These are phyloP conservation scores for Leccinum subgranulosum DNA, from an alignment of 768 basidiomycete genomes.

Conservation along the genomic window DNA sequence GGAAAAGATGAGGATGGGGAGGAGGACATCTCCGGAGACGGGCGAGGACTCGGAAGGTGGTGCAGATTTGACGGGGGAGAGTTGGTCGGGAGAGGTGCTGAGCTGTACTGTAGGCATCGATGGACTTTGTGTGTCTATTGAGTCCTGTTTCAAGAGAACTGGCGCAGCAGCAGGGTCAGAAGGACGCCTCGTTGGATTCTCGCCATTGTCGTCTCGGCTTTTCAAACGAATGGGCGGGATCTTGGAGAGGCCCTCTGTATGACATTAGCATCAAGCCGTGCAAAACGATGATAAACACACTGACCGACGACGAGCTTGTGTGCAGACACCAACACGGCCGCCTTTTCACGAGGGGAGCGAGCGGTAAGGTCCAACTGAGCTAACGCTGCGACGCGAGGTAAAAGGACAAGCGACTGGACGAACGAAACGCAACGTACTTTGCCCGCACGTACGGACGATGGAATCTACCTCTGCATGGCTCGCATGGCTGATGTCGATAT, in stretches of 20 bases:
- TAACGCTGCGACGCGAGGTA: slow-evolving; percentile 41
- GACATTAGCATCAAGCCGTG: not conserved
- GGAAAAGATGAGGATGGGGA: slow-evolving; percentile 91
- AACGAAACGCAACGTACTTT: slow-evolving; percentile 49
- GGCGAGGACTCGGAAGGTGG: slow-evolving; percentile 37
- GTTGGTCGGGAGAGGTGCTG: slow-evolving; percentile 3
- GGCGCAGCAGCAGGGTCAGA: slow-evolving; percentile 1
- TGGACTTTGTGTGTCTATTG: not conserved
- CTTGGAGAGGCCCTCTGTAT: slow-evolving; percentile 67
- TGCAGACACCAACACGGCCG: slow-evolving; percentile 72
- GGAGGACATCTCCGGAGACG: slow-evolving; percentile 83
- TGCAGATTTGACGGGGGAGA: slow-evolving; percentile 1
- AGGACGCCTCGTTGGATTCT: not conserved
- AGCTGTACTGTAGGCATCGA: slow-evolving; percentile 7
- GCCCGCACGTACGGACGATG: slow-evolving; percentile 72
- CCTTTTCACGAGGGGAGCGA: slow-evolving; percentile 74
- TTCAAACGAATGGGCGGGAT: slow-evolving; percentile 74
- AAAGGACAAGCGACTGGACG: slow-evolving; percentile 24
- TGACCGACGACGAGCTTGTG: slow-evolving; percentile 86
- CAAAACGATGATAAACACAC: not conserved
- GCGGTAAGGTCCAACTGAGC: slow-evolving; percentile 46
- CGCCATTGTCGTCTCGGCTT: slow-evolving; percentile 44
- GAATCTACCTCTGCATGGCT: slow-evolving; percentile 49
- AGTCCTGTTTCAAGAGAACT: slow-evolving; percentile 1
- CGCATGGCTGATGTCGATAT: slow-evolving; percentile 65